A percentile compares a stretch with the other conserved stretches of the same genome.
Evolutionary conservation across 495 filamentous ascomycete genomes (phyloP).

Genomic region (Penicillium nucicola): DNA sequence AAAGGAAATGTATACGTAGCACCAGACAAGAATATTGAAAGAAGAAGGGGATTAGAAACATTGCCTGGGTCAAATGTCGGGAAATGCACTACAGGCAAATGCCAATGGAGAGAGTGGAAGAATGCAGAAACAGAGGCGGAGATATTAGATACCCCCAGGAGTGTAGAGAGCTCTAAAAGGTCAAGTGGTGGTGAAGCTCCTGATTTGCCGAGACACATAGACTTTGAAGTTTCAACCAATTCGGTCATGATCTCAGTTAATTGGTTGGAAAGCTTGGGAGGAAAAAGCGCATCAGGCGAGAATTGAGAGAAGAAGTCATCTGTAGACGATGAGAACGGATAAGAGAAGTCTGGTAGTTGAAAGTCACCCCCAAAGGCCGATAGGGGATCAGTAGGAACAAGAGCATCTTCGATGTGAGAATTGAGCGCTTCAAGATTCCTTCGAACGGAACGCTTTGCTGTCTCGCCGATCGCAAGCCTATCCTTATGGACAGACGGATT

Average conservation of each 20-base stretch:
- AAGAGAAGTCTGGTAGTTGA: constrained; percentile 12
- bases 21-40: constrained; percentile 34
- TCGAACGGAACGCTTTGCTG: constrained; percentile 29
- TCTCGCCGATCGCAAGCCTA: constrained; percentile 35
- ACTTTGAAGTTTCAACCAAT: constrained; percentile 32
- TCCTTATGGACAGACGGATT: constrained; percentile 32
- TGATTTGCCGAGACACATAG: constrained; percentile 16
- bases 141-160: constrained; percentile 33
- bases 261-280: constrained; percentile 28
- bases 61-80: constrained; percentile 37
- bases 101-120: constrained; percentile 39
- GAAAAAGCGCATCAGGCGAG: constrained; percentile 17
- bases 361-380: constrained; percentile 11
- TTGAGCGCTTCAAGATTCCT: constrained; percentile 32
- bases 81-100: constrained; percentile 39
- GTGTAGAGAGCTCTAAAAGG: constrained; percentile 18
- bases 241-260: constrained; percentile 28
- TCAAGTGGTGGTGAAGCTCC: constrained; percentile 13
- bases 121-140: constrained; percentile 34
- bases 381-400: constrained; percentile 22
- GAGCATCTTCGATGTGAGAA: constrained; percentile 31
- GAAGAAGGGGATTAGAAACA: constrained; percentile 30
- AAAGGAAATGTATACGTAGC: constrained; percentile 28
- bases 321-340: constrained; percentile 4
- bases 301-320: constrained; percentile 23